Evolutionary conservation across 768 basidiomycete genomes (phyloP).

Genomic region (Boletus rubropictus): DNA sequence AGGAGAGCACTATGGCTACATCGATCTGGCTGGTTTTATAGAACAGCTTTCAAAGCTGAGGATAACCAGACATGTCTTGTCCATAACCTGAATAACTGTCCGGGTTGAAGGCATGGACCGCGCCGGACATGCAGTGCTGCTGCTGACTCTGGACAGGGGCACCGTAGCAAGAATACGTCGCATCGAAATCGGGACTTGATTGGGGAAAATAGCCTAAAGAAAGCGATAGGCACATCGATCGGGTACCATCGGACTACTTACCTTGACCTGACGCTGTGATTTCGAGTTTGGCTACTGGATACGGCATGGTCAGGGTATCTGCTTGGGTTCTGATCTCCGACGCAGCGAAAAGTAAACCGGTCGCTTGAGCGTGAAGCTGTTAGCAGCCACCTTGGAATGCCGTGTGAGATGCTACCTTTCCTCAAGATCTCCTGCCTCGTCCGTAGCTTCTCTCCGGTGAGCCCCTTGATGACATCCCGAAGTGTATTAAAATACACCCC

Average conservation of each 20-base stretch:
- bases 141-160: conserved; percentile 1
- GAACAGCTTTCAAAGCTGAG: neutral
- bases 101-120: neutral
- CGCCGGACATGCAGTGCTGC: neutral
- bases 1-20: neutral
- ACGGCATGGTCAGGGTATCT: neutral
- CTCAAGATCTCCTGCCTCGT: conserved; percentile 19
- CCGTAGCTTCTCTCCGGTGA: conserved; percentile 8
- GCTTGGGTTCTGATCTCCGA: neutral
- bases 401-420: conserved; percentile 9
- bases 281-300: neutral
- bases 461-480: conserved; percentile 8
- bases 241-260: neutral
- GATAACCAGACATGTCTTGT: neutral
- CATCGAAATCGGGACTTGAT: neutral
- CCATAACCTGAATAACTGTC: neutral
- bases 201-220: conserved; percentile 2
- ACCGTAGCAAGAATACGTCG: neutral
- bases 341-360: neutral
- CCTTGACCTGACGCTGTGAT: neutral
- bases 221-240: neutral
- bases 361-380: conserved; percentile 5
- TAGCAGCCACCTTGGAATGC: neutral
- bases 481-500: conserved; percentile 14
- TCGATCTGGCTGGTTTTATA: neutral